Evolutionary conservation across 805 yeast species (phyloP).

Genomic region (Maudiozyma bulderi): DNA sequence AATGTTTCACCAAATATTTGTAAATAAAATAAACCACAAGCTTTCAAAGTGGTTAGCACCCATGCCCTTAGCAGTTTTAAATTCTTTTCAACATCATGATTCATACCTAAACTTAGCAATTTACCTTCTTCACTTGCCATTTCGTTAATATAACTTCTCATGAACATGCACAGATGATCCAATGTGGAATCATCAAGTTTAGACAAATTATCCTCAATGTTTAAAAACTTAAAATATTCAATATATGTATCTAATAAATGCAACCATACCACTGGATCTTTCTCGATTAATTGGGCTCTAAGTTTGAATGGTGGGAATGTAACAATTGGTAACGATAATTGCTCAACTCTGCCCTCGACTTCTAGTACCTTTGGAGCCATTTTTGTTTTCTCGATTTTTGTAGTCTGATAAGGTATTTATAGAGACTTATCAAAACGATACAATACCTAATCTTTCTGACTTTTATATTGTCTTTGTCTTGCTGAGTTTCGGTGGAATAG

Average conservation of each 20-base stretch:
- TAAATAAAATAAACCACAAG: conserved; percentile 45
- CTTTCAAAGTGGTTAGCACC: conserved; percentile 43
- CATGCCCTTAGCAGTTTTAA: conserved; percentile 37
- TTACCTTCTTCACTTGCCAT: conserved; percentile 51
- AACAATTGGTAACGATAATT: conserved; percentile 45
- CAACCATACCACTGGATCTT: conserved; percentile 78
- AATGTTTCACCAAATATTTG: conserved; percentile 49
- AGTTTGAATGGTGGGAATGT: conserved; percentile 67
- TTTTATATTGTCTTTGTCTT: too few relatives aligned
- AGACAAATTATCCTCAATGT: conserved; percentile 25
- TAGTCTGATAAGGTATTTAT: background rate
- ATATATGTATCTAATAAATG: conserved; percentile 61
- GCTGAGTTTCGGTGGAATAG: too few relatives aligned
- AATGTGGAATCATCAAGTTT: conserved; percentile 43
- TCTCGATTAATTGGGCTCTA: conserved; percentile 68
- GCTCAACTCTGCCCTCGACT: conserved; percentile 14
- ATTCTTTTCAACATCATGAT: conserved; percentile 54
- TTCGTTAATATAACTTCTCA: conserved; percentile 50
- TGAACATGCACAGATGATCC: conserved; percentile 48
- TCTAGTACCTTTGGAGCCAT: conserved; percentile 6
- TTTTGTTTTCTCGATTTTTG: background rate
- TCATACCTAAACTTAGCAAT: conserved; percentile 61
- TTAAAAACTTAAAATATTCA: conserved; percentile 35
- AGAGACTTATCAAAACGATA: background rate
- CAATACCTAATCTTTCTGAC: too few relatives aligned